These are phyloP conservation scores for Pyrenochaeta sp. DNA, from an alignment of 2,329 filamentous ascomycete species.

Conservation along the genomic window DNA sequence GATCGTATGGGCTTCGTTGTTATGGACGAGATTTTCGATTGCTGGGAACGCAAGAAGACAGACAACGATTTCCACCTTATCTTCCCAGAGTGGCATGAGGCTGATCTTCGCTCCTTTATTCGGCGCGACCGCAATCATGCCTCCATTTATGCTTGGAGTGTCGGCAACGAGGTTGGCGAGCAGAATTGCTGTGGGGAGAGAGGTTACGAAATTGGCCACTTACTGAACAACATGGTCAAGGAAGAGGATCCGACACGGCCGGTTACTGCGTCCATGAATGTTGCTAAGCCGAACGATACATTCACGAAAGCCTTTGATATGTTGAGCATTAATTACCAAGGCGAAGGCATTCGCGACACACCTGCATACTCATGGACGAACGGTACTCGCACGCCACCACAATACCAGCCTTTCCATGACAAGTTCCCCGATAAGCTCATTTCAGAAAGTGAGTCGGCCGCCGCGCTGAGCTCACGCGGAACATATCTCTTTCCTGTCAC, in stretches of 20 bases:
- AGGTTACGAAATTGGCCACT: constrained; percentile 43
- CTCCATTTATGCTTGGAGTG: constrained; percentile 62
- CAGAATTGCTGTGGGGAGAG: constrained; percentile 48
- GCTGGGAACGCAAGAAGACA: constrained; percentile 59
- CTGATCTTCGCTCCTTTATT: constrained; percentile 61
- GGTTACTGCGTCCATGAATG: constrained; percentile 58
- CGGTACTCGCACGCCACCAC: constrained; percentile 50
- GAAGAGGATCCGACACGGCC: constrained; percentile 60
- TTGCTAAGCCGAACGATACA: constrained; percentile 51
- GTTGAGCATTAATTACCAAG: constrained; percentile 65
- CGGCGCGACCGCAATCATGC: constrained; percentile 65
- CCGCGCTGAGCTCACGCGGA: constrained; percentile 60
- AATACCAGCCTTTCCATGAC: constrained; percentile 56
- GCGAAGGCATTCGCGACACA: constrained; percentile 51
- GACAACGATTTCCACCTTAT: constrained; percentile 61
- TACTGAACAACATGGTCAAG: constrained; percentile 54
- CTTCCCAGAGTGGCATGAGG: constrained; percentile 63
- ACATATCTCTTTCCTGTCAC: constrained; percentile 64
- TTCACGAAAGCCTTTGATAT: constrained; percentile 58
- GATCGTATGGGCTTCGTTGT: constrained; percentile 62
- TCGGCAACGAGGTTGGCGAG: constrained; percentile 64
- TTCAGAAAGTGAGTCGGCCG: constrained; percentile 43
- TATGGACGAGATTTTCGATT: constrained; percentile 64
- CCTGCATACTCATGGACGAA: constrained; percentile 5
- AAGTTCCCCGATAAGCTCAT: constrained; percentile 58